A percentile compares a stretch with the other conserved stretches of the same genome.
Evolutionary conservation across 352 stramenopile species (phyloP).

Genomic region (Pythium diclinum): DNA sequence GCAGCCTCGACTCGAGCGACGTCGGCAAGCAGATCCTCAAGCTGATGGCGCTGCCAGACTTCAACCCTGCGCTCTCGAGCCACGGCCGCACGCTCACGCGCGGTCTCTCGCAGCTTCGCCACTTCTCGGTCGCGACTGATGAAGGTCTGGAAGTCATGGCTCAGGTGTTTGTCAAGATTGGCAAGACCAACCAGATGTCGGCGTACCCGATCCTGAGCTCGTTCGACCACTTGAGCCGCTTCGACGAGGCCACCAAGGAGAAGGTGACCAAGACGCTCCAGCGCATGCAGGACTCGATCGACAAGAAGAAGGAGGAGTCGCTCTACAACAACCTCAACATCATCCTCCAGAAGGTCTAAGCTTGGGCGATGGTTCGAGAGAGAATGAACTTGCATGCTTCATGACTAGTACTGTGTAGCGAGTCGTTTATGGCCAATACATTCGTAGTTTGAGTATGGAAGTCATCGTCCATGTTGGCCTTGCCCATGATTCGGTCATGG

Average conservation of each 20-base stretch:
- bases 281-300: conserved; percentile 71
- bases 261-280: conserved; percentile 55
- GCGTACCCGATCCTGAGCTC: conserved; percentile 76
- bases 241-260: conserved; percentile 53
- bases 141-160: conserved; percentile 72
- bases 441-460: not conserved
- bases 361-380: not conserved
- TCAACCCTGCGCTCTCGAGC: conserved; percentile 73
- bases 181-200: conserved; percentile 86
- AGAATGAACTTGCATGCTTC: not conserved
- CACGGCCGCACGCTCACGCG: conserved; percentile 66
- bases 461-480: not conserved
- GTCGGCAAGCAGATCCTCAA: conserved; percentile 71
- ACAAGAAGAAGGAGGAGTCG: conserved; percentile 80
- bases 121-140: conserved; percentile 71
- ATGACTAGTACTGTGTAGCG: conserved; percentile 1
- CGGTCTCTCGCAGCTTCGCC: conserved; percentile 65
- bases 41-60: conserved; percentile 61
- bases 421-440: conserved; percentile 1
- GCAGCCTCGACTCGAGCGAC: conserved; percentile 58
- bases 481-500: not conserved
- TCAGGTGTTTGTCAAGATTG: conserved; percentile 71
- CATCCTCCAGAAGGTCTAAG: conserved; percentile 79
- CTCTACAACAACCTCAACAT: conserved; percentile 87
- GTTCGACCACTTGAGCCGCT: conserved; percentile 77